Evolutionary conservation across 495 filamentous ascomycete genomes (phyloP).

Genomic region (Aspergillus heteromorphus): DNA sequence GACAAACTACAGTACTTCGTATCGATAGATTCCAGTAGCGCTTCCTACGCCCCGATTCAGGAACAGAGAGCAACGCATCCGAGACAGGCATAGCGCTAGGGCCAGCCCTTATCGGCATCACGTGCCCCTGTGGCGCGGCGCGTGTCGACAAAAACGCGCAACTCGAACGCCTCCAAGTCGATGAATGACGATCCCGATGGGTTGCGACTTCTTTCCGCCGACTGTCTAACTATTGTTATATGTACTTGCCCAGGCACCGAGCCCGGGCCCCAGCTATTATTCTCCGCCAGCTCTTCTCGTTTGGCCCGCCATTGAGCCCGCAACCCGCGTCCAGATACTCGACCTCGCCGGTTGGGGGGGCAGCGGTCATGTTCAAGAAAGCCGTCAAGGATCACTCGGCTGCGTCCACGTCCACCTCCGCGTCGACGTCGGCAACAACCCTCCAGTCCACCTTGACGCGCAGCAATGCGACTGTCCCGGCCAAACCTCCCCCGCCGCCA

Average conservation of each 20-base stretch:
- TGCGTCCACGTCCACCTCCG: constrained; percentile 28
- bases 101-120: constrained; percentile 18
- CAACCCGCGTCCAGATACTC: constrained; percentile 23
- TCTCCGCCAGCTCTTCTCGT: constrained; percentile 19
- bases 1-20: too few relatives aligned
- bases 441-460: constrained; percentile 33
- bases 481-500: constrained; percentile 22
- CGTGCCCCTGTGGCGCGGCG: constrained; percentile 24
- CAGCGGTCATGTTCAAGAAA: constrained; percentile 38
- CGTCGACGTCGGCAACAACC: constrained; percentile 31
- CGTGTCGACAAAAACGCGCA: constrained; percentile 4
- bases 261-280: constrained; percentile 14
- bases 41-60: too few relatives aligned
- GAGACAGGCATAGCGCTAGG: background rate
- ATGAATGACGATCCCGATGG: background rate
- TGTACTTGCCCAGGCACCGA: constrained; percentile 26
- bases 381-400: constrained; percentile 38
- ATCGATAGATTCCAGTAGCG: too few relatives aligned
- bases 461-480: constrained; percentile 17
- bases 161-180: too few relatives aligned
- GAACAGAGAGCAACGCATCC: too few relatives aligned
- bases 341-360: constrained; percentile 15
- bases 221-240: constrained; percentile 16
- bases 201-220: background rate
- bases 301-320: constrained; percentile 18